Conservation (phyloP, 1,284 basidiomycete species). For the Apiotrichum laibachii region DNA sequence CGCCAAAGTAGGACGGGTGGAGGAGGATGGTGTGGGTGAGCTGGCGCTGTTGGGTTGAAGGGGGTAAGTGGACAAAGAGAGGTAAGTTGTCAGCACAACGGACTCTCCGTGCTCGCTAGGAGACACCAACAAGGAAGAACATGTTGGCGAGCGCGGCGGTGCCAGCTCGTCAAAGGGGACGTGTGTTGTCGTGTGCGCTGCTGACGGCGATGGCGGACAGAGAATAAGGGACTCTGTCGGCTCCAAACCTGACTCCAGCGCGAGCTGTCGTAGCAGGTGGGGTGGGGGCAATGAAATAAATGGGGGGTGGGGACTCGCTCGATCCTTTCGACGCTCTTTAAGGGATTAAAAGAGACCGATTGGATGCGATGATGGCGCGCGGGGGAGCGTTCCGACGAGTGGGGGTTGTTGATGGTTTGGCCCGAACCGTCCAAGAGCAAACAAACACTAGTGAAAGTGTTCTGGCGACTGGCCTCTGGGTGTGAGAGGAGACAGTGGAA, state of each 20-base stretch:
- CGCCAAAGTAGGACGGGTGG: slow-evolving; percentile 97
- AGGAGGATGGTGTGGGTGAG: slow-evolving; percentile 92
- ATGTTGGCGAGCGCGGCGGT: slow-evolving; percentile 22
- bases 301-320: not conserved
- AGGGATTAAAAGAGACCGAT: no score
- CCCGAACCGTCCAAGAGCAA: slow-evolving; percentile 2
- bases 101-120: slow-evolving; percentile 1
- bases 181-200: no score
- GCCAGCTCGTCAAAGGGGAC: not conserved
- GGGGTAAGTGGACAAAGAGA: slow-evolving; percentile 1
- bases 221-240: no score
- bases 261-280: no score
- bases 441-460: not conserved
- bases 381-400: not conserved
- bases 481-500: not conserved
- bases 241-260: no score
- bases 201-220: no score
- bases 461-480: not conserved
- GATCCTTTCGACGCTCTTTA: no score
- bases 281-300: no score
- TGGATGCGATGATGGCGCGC: not conserved
- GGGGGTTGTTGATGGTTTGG: not conserved
- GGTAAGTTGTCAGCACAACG: slow-evolving; percentile 29
- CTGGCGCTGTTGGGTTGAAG: slow-evolving; percentile 65
- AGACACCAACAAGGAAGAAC: slow-evolving; percentile 51